Evolutionary conservation across 768 basidiomycete species (phyloP).

Genomic region (Panaeolus cyanescens): DNA sequence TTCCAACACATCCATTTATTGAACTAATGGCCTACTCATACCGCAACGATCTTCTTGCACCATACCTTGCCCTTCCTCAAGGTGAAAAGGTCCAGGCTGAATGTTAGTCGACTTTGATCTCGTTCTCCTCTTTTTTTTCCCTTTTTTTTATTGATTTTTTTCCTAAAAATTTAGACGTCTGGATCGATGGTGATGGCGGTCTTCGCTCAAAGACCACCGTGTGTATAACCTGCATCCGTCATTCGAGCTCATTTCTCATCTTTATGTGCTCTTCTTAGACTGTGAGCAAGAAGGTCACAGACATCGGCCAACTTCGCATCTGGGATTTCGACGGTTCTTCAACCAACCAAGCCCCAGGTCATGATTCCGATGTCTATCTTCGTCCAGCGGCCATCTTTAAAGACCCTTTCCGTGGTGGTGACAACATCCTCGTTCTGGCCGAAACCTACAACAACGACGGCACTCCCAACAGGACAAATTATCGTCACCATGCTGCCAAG

Average conservation of each 20-base stretch:
- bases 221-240: slow-evolving; percentile 25
- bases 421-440: slow-evolving; percentile 96
- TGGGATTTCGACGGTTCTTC: slow-evolving; percentile 99
- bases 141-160: slow-evolving; percentile 16
- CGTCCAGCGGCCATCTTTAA: slow-evolving; percentile 97
- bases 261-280: slow-evolving; percentile 53
- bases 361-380: slow-evolving; percentile 97
- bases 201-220: slow-evolving; percentile 97
- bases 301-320: slow-evolving; percentile 88
- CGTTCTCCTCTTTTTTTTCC: slow-evolving; percentile 4
- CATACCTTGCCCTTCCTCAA: slow-evolving; percentile 87
- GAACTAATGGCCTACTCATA: slow-evolving; percentile 44
- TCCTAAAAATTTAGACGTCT: slow-evolving; percentile 71
- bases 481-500: slow-evolving; percentile 92
- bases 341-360: slow-evolving; percentile 94
- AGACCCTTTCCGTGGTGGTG: slow-evolving; percentile 98
- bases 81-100: slow-evolving; percentile 95
- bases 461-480: slow-evolving; percentile 95
- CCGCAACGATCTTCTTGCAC: slow-evolving; percentile 84
- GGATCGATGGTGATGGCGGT: slow-evolving; percentile 95
- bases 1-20: slow-evolving; percentile 24
- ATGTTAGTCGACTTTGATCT: slow-evolving; percentile 47
- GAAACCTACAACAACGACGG: slow-evolving; percentile 99
- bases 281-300: slow-evolving; percentile 80
- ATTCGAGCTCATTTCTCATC: slow-evolving; percentile 8